Conservation (phyloP, 108 stramenopile genomes). For the Bacterosira constricta region DNA sequence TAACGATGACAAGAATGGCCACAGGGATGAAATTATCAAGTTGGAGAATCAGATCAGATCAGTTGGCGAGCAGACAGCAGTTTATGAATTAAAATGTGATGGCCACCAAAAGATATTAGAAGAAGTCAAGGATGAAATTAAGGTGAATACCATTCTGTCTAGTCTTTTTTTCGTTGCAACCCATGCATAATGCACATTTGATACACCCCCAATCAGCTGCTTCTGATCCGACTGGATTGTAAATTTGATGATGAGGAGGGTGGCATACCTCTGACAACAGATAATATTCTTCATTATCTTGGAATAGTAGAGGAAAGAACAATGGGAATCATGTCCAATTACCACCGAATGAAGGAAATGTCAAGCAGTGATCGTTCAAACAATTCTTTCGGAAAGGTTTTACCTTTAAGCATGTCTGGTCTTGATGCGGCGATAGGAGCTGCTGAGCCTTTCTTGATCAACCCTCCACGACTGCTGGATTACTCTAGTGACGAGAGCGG, state of each 20-base stretch:
- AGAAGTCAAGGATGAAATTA: conserved; percentile 68
- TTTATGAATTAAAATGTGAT: conserved; percentile 66
- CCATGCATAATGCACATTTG: neutral
- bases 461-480: conserved; percentile 82
- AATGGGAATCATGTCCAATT: conserved; percentile 58
- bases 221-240: conserved; percentile 57
- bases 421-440: conserved; percentile 52
- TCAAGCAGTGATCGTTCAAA: conserved; percentile 13
- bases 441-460: conserved; percentile 53
- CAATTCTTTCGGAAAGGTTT: neutral
- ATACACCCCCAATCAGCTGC: conserved; percentile 17
- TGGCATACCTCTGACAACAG: conserved; percentile 67
- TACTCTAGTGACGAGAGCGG: conserved; percentile 66
- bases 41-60: conserved; percentile 62
- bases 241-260: conserved; percentile 26
- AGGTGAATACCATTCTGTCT: conserved; percentile 17
- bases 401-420: conserved; percentile 11
- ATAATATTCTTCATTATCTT: conserved; percentile 80
- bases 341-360: conserved; percentile 25
- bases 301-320: conserved; percentile 78
- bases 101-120: conserved; percentile 58
- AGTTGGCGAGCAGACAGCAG: conserved; percentile 60
- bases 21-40: conserved; percentile 62
- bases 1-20: conserved; percentile 49
- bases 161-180: neutral